Conservation (phyloP, 192 early-diverging fungal genomes). For the Piromyces finnis region DNA sequence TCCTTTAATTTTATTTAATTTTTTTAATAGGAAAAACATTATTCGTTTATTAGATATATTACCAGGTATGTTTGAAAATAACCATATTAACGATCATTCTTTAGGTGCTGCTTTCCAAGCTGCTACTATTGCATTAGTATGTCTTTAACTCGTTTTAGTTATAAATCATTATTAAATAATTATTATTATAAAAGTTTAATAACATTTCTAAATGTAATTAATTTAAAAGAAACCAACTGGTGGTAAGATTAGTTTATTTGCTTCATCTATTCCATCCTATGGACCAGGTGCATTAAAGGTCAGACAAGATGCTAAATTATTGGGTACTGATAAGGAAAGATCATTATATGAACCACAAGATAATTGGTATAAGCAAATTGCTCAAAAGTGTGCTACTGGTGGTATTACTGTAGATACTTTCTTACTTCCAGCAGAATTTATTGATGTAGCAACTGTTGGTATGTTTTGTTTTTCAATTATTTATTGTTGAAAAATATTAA, state of each 20-base stretch:
- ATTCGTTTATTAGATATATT: conserved; percentile 63
- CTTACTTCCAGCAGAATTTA: conserved; percentile 72
- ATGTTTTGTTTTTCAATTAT: too few species aligned
- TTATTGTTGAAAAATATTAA: too few species aligned
- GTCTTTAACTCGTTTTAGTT: neutral
- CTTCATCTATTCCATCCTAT: conserved; percentile 63
- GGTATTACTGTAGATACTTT: conserved; percentile 81
- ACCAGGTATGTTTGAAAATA: conserved; percentile 66
- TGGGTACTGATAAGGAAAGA: conserved; percentile 83
- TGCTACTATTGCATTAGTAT: conserved; percentile 49
- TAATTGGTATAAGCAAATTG: conserved; percentile 51
- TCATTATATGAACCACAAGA: conserved; percentile 72
- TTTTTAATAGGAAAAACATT: conserved; percentile 56
- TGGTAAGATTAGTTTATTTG: conserved; percentile 80
- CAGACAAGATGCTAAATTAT: conserved; percentile 76
- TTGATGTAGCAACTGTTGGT: conserved; percentile 78
- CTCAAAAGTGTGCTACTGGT: conserved; percentile 53
- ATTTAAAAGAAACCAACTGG: conserved; percentile 38
- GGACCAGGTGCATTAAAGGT: conserved; percentile 77
- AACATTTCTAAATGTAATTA: too few species aligned
- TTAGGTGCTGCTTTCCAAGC: conserved; percentile 69
- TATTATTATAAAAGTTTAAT: too few species aligned
- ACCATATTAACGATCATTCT: conserved; percentile 49
- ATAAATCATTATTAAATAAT: too few species aligned
- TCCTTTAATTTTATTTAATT: too few species aligned